Percentiles rank a stretch among this genome's conserved stretches.
phyloP scores from a whole-genome alignment of 371 early-diverging fungal genomes.

The Parasitella parasitica region DNA sequence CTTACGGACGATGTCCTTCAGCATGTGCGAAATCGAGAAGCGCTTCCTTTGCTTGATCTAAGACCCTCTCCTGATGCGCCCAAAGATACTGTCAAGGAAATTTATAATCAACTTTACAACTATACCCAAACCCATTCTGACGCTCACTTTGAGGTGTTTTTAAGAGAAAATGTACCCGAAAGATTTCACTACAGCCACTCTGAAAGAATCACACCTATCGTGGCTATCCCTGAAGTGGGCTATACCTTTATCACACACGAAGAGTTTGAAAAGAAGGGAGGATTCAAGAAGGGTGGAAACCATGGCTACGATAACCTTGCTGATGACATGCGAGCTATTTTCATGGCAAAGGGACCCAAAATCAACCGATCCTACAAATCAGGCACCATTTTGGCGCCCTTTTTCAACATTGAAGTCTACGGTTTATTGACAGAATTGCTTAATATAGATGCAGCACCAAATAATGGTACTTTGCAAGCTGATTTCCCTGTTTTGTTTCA shows the following conservation, averaged over 20 bases:
- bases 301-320: conserved; percentile 88
- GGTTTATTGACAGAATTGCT: conserved; percentile 66
- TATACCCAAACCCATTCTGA: conserved; percentile 39
- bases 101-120: conserved; percentile 29
- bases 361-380: conserved; percentile 34
- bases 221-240: conserved; percentile 69
- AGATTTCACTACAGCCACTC: conserved; percentile 61
- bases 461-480: conserved; percentile 63
- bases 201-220: conserved; percentile 73
- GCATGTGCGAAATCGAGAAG: conserved; percentile 32
- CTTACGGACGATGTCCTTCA: conserved; percentile 32
- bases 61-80: conserved; percentile 44
- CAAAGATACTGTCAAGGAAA: conserved; percentile 22
- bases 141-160: conserved; percentile 63
- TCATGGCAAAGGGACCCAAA: conserved; percentile 81
- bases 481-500: conserved; percentile 20
- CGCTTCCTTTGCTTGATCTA: conserved; percentile 46
- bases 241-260: conserved; percentile 55
- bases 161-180: conserved; percentile 66
- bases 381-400: conserved; percentile 50
- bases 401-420: conserved; percentile 78
- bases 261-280: conserved; percentile 27
- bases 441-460: conserved; percentile 61
- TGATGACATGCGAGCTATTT: conserved; percentile 85
- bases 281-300: conserved; percentile 54